A percentile compares a stretch with the other conserved stretches of the same genome.
Conservation (phyloP, 495 filamentous ascomycete genomes). For the Neurospora africana region DNA sequence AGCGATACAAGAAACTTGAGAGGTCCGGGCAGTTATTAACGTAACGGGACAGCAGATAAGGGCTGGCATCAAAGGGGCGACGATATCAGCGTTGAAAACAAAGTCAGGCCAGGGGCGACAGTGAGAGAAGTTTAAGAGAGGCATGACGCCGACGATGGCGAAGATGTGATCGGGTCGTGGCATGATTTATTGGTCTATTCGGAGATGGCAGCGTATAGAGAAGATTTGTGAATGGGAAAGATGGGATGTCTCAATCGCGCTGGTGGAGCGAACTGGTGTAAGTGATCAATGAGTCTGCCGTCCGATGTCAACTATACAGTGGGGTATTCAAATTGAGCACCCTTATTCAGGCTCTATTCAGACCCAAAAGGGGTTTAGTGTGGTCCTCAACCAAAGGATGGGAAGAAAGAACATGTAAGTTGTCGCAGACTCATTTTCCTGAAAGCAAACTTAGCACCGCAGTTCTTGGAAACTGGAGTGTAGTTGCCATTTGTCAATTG, state of each 20-base stretch:
- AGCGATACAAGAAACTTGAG: neutral
- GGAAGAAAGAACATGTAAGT: neutral
- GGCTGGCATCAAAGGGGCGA: neutral
- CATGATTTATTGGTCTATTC: conserved; percentile 6
- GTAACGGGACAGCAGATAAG: neutral
- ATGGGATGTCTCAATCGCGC: neutral
- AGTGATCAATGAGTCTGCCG: neutral
- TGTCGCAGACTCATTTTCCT: neutral
- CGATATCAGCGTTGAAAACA: neutral
- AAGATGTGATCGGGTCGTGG: neutral
- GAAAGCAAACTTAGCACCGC: neutral
- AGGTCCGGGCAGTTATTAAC: neutral
- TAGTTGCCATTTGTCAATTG: neutral
- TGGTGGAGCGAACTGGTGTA: neutral
- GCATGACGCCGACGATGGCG: neutral
- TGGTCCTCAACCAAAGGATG: neutral
- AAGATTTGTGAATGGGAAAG: neutral
- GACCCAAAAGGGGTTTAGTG: conserved; percentile 16
- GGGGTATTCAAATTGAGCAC: neutral
- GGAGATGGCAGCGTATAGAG: neutral
- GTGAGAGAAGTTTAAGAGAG: neutral
- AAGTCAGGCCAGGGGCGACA: neutral
- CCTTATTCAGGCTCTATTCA: conserved; percentile 28
- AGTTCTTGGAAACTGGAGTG: neutral
- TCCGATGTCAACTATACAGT: neutral